Conservation (phyloP, 2,329 filamentous ascomycete genomes). For the Botrytis byssoidea region DNA sequence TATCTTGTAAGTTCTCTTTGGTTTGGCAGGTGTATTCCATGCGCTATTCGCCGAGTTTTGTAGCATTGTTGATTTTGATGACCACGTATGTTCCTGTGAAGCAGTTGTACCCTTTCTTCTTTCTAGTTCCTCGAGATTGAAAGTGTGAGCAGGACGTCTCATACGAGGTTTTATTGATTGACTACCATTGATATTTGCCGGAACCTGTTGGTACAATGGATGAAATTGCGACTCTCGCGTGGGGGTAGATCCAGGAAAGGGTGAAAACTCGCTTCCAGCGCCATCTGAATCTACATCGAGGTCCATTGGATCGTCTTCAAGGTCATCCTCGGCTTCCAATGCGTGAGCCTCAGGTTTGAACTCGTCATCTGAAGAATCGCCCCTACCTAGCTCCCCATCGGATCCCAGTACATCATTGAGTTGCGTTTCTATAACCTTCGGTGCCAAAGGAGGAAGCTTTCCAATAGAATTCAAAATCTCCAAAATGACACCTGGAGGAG, state of each 20-base stretch:
- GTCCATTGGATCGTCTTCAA: slow-evolving; percentile 15
- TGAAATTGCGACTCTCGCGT: not conserved
- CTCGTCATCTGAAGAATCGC: slow-evolving; percentile 18
- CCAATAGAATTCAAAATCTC: slow-evolving; percentile 24
- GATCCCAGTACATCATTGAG: slow-evolving; percentile 11
- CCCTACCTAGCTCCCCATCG: not conserved
- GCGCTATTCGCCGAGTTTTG: slow-evolving; percentile 35
- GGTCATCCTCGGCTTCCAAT: not conserved
- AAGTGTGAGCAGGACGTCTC: not conserved
- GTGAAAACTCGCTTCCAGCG: slow-evolving; percentile 11
- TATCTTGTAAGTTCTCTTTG: slow-evolving; percentile 12
- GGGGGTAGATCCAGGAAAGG: not conserved
- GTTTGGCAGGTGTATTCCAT: slow-evolving; percentile 28
- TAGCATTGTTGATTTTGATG: slow-evolving; percentile 23
- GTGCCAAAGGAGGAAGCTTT: slow-evolving; percentile 1
- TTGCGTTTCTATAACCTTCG: not conserved
- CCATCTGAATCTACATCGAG: slow-evolving; percentile 15
- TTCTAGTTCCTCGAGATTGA: slow-evolving; percentile 22
- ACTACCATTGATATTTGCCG: not conserved
- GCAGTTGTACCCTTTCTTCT: slow-evolving; percentile 9
- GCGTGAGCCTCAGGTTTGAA: slow-evolving; percentile 7
- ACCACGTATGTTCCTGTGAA: slow-evolving; percentile 25
- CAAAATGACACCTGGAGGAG: slow-evolving; percentile 29
- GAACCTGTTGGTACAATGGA: not conserved
- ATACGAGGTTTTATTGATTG: not conserved